Evolutionary conservation across 1,139 yeast species (phyloP).

Genomic region (Taphrina wiesneri): DNA sequence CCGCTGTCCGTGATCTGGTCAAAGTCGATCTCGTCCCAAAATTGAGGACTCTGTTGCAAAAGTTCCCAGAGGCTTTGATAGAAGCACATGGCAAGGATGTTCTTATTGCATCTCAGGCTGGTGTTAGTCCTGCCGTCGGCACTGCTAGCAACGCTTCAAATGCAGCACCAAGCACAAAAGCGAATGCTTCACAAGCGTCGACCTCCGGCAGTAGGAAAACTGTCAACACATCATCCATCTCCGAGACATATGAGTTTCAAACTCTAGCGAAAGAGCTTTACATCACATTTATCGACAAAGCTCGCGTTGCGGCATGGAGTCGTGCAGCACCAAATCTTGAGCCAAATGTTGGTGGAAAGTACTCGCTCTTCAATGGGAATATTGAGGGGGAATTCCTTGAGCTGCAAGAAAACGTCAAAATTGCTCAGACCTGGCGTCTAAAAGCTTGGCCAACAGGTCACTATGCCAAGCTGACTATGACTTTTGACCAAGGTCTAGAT

Average conservation of each 20-base stretch:
- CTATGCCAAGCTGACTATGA: conserved; percentile 66
- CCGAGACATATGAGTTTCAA: conserved; percentile 76
- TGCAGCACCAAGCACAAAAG: conserved; percentile 34
- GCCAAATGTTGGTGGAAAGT: conserved; percentile 62
- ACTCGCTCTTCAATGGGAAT: conserved; percentile 84
- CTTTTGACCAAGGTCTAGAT: conserved; percentile 69
- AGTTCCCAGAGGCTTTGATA: conserved; percentile 78
- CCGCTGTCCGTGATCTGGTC: conserved; percentile 55
- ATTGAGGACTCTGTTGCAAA: conserved; percentile 59
- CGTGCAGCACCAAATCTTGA: conserved; percentile 70
- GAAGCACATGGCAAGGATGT: conserved; percentile 78
- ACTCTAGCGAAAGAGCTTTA: conserved; percentile 85
- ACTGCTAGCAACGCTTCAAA: conserved; percentile 44
- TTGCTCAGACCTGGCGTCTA: conserved; percentile 81
- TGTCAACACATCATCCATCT: conserved; percentile 57
- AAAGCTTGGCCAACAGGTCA: conserved; percentile 85
- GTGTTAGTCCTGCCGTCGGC: conserved; percentile 70
- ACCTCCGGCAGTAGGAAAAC: conserved; percentile 24
- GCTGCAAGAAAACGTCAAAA: conserved; percentile 58
- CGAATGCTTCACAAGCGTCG: conserved; percentile 36
- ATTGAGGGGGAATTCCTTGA: conserved; percentile 68
- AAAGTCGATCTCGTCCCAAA: conserved; percentile 67
- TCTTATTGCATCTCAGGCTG: conserved; percentile 72
- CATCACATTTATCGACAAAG: conserved; percentile 70
- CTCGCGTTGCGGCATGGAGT: conserved; percentile 84